Evolutionary conservation across 1,284 basidiomycete species (phyloP).

Genomic region (Tilletia indica): DNA sequence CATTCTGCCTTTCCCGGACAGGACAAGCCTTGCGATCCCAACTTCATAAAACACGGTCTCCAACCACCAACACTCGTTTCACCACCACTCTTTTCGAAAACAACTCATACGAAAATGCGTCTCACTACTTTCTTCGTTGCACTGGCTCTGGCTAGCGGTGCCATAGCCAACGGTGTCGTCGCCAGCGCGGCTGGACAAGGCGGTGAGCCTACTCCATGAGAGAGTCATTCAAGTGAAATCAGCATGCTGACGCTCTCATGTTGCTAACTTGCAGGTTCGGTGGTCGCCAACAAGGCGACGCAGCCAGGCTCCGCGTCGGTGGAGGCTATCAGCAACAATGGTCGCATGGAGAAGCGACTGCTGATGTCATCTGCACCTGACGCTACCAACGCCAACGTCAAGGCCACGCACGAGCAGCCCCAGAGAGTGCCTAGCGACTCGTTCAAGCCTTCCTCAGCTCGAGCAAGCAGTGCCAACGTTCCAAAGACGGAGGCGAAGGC

Average conservation of each 20-base stretch:
- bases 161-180: not conserved
- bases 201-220: not conserved
- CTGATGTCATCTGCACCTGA: not conserved
- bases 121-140: not conserved
- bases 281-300: not conserved
- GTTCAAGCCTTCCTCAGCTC: no score
- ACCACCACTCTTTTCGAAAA: not conserved
- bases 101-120: not conserved
- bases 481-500: not conserved
- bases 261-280: not conserved
- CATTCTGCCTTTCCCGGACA: no score
- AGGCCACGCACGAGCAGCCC: no score
- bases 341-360: constrained; percentile 4
- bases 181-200: not conserved
- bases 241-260: not conserved
- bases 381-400: not conserved
- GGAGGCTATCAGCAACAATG: not conserved
- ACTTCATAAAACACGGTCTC: not conserved
- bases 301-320: not conserved
- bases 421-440: no score
- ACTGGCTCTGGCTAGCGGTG: not conserved
- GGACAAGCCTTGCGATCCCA: not conserved
- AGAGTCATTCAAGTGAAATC: no score
- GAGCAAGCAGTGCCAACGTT: not conserved
- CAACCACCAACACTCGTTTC: not conserved